Percentiles rank a stretch among this genome's conserved stretches.
Conservation (phyloP, 73 alveolate genomes). For the Tetrahymena borealis region DNA sequence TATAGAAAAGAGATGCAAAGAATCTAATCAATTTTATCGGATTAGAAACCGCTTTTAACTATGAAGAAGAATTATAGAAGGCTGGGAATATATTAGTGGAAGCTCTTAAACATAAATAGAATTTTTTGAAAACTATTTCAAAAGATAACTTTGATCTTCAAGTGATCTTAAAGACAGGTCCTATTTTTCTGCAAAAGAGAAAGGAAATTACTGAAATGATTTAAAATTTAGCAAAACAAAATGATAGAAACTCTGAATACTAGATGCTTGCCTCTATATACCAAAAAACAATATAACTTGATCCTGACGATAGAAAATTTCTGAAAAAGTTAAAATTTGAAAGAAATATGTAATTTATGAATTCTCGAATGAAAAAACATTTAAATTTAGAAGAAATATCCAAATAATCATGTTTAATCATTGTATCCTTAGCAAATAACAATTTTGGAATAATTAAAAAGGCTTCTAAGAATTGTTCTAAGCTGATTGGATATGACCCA, state of each 20-base stretch:
- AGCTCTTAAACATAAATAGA: not conserved
- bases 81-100: not conserved
- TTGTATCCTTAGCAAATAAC: not conserved
- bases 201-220: not conserved
- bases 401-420: not conserved
- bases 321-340: not conserved
- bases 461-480: not conserved
- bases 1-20: not conserved
- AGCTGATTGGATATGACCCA: not conserved
- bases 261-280: not conserved
- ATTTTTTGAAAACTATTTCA: not conserved
- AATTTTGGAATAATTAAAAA: not conserved
- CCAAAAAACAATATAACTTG: not conserved
- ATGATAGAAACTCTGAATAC: not conserved
- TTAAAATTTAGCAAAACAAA: not conserved
- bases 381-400: not conserved
- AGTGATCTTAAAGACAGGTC: not conserved
- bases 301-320: not conserved
- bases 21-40: not conserved
- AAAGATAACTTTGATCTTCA: not conserved
- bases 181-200: not conserved
- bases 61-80: not conserved
- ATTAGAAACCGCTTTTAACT: not conserved
- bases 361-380: not conserved
- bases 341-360: not conserved